Evolutionary conservation across 2,329 filamentous ascomycete species (phyloP), one percentile per base, ranked within the genome.

Genomic region (Aspergillus tamarii): DNA sequence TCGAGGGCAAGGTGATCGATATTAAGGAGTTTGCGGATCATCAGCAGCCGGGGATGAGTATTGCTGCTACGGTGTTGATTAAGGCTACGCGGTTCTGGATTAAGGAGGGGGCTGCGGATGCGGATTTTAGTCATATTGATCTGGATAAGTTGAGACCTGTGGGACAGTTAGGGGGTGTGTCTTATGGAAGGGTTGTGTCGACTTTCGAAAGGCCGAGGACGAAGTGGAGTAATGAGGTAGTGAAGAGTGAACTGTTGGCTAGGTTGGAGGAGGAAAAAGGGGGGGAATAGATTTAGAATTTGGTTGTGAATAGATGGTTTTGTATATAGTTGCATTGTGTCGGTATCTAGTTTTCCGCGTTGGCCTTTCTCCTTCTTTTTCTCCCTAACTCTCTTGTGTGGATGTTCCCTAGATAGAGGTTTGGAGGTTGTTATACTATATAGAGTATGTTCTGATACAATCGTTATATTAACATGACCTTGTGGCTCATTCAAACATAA

Each of bases 11-110:
- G 78, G 77, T 97, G 57, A 85, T 94, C 68, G 87, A 87, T 57
- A 82, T 83, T 79, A 78, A 88, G 71, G 92, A 96, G 79, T 95
- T 92, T 80, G 88, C 92, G 75, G 90, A 88, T 76, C 84, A 84
- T 62, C 83, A 83, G 1, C 87, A 81, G 12, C 89, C 89, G 0
- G 92, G 91, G 2, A 89, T 88, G 80, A 92, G 88, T 81, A 89
- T 89, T 1, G 88, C 89, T 0, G 89, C 89, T 4, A 75, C 95
- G 63, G 90, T 86, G 1, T 83, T 96, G 45, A 82, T 97, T 16
- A 92, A 97, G 79, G 94, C 92, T 0, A 88, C 90, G 30, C 84
- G 89, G 39, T 96, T 97, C 74, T 96, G 93, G 92, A 91, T 89
- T 1, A 83, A 93, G 61, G 91, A 95, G 75, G 93, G 96, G 77